Percentiles rank a stretch among this genome's conserved stretches.
Conservation (phyloP, 305 asterid species). For the Coffea humblotiana region DNA sequence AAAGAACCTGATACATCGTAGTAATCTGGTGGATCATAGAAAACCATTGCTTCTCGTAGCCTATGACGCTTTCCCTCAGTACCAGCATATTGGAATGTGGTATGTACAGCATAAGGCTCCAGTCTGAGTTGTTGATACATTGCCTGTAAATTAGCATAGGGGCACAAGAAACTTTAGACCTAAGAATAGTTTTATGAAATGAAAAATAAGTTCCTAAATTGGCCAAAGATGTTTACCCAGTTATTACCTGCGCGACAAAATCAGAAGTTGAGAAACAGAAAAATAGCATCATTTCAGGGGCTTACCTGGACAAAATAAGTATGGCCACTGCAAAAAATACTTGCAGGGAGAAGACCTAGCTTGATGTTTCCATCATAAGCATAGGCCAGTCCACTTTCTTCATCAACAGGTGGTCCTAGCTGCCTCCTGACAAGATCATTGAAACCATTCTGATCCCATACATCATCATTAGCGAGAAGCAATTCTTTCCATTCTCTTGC, state of each 20-base stretch:
- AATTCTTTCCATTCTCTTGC: conserved; percentile 93
- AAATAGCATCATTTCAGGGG: conserved; percentile 4
- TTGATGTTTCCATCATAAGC: conserved; percentile 97
- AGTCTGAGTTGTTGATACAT: conserved; percentile 83
- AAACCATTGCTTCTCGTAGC: conserved; percentile 91
- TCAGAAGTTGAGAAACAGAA: conserved; percentile 13
- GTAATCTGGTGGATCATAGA: conserved; percentile 89
- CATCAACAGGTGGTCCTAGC: conserved; percentile 95
- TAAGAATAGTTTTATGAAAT: conserved; percentile 1
- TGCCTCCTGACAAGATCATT: conserved; percentile 74
- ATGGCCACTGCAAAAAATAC: conserved; percentile 98
- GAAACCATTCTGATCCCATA: conserved; percentile 99
- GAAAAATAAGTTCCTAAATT: background rate
- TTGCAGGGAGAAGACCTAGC: conserved; percentile 93
- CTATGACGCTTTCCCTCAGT: conserved; percentile 99
- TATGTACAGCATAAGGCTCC: conserved; percentile 94
- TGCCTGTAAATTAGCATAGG: conserved; percentile 45
- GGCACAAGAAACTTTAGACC: background rate
- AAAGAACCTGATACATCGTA: conserved; percentile 76
- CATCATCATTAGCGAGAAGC: conserved; percentile 75
- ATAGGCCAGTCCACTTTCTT: conserved; percentile 91
- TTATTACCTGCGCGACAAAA: background rate
- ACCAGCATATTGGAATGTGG: conserved; percentile 96
- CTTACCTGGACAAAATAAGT: conserved; percentile 96
- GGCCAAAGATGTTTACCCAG: background rate